These are phyloP conservation scores for Ambrosia hybrid DNA, from an alignment of 140 eudicot genomes.

Conservation along the genomic window DNA sequence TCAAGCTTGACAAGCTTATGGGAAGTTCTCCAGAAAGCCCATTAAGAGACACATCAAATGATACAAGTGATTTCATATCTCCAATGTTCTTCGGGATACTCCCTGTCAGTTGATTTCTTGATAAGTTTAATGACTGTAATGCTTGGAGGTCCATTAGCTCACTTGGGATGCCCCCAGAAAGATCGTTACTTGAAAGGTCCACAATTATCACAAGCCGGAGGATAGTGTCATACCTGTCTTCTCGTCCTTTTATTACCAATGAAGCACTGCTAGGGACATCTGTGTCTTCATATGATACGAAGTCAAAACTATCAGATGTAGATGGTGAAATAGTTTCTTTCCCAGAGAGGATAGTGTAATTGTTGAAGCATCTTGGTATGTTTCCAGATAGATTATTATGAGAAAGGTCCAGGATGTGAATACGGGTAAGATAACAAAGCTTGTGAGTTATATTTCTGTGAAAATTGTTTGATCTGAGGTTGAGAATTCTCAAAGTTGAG, in stretches of 20 bases:
- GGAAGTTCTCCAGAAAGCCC: constrained; percentile 34
- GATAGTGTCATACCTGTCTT: constrained; percentile 15
- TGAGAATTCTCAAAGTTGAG: constrained; percentile 26
- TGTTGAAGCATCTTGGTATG: constrained; percentile 44
- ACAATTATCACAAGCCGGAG: constrained; percentile 13
- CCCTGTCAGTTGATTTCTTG: constrained; percentile 34
- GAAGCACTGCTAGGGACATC: too few relatives aligned
- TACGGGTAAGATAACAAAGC: constrained; percentile 34
- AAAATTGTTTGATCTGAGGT: constrained; percentile 42
- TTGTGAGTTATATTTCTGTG: constrained; percentile 24
- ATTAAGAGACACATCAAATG: constrained; percentile 33
- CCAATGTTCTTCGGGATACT: constrained; percentile 30
- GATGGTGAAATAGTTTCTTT: neutral
- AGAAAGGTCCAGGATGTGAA: constrained; percentile 47
- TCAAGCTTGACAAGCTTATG: constrained; percentile 23
- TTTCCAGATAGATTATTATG: constrained; percentile 40
- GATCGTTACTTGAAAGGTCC: constrained; percentile 36
- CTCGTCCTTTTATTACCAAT: constrained; percentile 28
- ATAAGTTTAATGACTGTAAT: constrained; percentile 25
- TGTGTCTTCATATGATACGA: neutral
- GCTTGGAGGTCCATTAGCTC: constrained; percentile 25
- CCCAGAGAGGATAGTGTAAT: constrained; percentile 26
- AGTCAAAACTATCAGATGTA: neutral
- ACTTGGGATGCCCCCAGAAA: constrained; percentile 31
- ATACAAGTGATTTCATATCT: constrained; percentile 20